phyloP scores from a whole-genome alignment of 2,329 filamentous ascomycete genomes.

The Endothia cerciana region DNA sequence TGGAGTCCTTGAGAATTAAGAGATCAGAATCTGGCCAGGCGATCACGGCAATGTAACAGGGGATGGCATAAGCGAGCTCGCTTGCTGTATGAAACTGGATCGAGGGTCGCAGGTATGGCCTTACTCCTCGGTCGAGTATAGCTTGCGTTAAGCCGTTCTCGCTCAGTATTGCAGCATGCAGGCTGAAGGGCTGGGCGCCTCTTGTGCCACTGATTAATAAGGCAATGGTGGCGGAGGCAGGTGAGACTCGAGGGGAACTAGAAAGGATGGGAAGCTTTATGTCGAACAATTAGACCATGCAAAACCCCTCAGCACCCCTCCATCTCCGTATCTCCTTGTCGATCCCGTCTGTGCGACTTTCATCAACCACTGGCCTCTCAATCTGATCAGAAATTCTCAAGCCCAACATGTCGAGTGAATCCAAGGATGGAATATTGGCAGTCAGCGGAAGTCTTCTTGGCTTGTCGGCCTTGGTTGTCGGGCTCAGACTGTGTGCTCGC shows the following conservation, averaged over 20 bases:
- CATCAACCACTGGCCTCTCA: background rate
- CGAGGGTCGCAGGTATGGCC: background rate
- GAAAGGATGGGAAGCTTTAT: background rate
- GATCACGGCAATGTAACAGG: background rate
- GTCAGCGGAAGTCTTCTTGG: conserved; percentile 15
- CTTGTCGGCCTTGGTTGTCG: conserved; percentile 28
- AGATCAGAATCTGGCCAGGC: background rate
- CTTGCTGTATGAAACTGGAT: background rate
- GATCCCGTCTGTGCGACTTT: background rate
- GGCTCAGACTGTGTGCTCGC: conserved; percentile 29
- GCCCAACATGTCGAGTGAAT: conserved; percentile 26
- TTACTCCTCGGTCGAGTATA: background rate
- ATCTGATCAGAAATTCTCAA: background rate
- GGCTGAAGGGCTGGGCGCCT: background rate
- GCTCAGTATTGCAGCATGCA: background rate
- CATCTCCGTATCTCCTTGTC: background rate
- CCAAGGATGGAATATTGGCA: conserved; percentile 26
- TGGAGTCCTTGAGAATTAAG: background rate
- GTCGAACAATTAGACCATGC: conserved; percentile 5
- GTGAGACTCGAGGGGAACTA: background rate
- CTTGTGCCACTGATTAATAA: conserved; percentile 1
- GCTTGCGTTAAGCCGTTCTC: background rate
- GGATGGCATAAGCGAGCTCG: background rate
- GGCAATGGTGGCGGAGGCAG: background rate
- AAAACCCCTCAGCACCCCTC: background rate